Evolutionary conservation across 2,329 filamentous ascomycete species (phyloP).

Genomic region (Cladophialophora psammophila): DNA sequence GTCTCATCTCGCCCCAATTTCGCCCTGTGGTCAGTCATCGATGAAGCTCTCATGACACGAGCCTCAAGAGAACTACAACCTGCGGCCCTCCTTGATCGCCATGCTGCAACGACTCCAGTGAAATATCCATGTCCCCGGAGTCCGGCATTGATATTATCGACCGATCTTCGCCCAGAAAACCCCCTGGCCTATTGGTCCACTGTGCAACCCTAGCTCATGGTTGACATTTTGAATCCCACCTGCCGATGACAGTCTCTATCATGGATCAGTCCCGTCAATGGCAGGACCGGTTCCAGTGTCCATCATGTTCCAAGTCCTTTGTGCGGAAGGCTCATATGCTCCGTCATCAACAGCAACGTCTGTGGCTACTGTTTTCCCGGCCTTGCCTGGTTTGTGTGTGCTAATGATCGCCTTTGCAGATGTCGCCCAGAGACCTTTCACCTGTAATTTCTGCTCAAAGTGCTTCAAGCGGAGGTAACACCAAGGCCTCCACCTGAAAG

Average conservation of each 20-base stretch:
- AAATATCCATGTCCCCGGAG: not conserved
- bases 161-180: slow-evolving; percentile 3
- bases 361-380: slow-evolving; percentile 16
- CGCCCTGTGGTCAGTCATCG: not conserved
- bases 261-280: slow-evolving; percentile 30
- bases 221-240: slow-evolving; percentile 3
- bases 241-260: slow-evolving; percentile 15
- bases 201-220: not conserved
- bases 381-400: not conserved
- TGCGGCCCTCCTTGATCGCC: not conserved
- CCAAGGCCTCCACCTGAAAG: not conserved
- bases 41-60: slow-evolving; percentile 5
- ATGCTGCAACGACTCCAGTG: not conserved
- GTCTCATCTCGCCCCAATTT: not conserved
- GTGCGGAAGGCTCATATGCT: slow-evolving; percentile 39
- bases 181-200: not conserved
- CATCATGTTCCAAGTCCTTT: slow-evolving; percentile 31
- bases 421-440: slow-evolving; percentile 36
- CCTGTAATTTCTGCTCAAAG: slow-evolving; percentile 37
- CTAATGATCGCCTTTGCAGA: slow-evolving; percentile 20
- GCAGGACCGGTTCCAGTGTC: slow-evolving; percentile 31
- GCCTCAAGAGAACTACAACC: not conserved
- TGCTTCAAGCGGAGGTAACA: slow-evolving; percentile 37
- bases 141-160: not conserved
- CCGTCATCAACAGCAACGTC: slow-evolving; percentile 38